Base-by-base conservation (phyloP, 2,329 filamentous ascomycete genomes). In the Periconia macrospinosa region DNA sequence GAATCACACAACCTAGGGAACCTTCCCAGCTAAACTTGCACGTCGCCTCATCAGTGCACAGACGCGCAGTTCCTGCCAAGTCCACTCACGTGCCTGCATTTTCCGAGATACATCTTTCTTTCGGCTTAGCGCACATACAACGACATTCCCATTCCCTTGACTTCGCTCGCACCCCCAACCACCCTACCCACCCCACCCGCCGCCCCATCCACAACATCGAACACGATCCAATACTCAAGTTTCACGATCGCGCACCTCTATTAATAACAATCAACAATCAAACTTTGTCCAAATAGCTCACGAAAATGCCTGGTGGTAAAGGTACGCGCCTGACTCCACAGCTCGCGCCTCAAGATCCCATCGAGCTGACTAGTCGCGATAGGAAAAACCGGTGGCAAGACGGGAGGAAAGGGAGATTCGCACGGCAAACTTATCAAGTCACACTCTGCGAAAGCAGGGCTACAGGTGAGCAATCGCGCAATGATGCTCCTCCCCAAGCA, bases 381-480 rank as follows among this genome's bases (percentile, higher is more conserved):
- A 81, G 79, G 79, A 63, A 81, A 81, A 70, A 81, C 79, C 66
- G 92, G 92, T 69, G 92, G 92, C 73, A 96, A 95, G 86, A 92
- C 89, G 54, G 90, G 90, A 68, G 90, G 90, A 67, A 94, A 94
- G 83, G 84, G 85, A 62, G 85, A 83, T 69, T 84, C 83, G 51
- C 80, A 86, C 74, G 90, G 90, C 81, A 96, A 96, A 82, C 88
- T 90, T 73, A 90, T 95, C 80, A 96, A 94, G 80, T 88, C 85
- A 68, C 92, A 96, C 82, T 96, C 92, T 69, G 91, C 91, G 72
- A 92, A 94, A 78, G 92, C 92, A 75, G 92, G 92, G 74, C 85
- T 97, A 66, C 92, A 97, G 89, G 92, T 97, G 83, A 83, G 90
- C 80, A 70, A 52, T 47, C 57, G 50, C 59, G 44, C 43, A 23